phyloP scores from a whole-genome alignment of 1,284 basidiomycete species.

The Hemileia vastatrix region DNA sequence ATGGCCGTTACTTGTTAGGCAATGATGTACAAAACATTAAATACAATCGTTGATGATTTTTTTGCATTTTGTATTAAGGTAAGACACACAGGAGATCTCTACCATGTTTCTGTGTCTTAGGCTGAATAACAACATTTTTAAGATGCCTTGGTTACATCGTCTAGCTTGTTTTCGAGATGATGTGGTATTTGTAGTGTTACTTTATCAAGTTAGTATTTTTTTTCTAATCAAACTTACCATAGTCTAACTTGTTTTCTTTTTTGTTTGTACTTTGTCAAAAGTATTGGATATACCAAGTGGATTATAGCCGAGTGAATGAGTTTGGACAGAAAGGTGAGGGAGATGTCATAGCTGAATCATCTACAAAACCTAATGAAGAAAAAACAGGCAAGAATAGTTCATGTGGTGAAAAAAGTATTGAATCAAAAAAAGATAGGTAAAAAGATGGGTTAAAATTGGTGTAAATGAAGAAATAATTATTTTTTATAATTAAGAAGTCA shows the following conservation, averaged over 20 bases:
- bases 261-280: slow-evolving; percentile 43
- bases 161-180: slow-evolving; percentile 63
- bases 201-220: slow-evolving; percentile 60
- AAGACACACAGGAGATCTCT: too few species aligned
- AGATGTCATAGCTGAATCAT: too few species aligned
- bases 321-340: slow-evolving; percentile 65
- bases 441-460: too few species aligned
- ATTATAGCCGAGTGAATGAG: slow-evolving; percentile 87
- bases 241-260: background rate
- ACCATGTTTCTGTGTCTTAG: too few species aligned
- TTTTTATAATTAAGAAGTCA: too few species aligned
- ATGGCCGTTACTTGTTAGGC: slow-evolving; percentile 46
- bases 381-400: too few species aligned
- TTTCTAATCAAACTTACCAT: slow-evolving; percentile 27
- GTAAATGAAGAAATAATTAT: too few species aligned
- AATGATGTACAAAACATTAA: slow-evolving; percentile 80
- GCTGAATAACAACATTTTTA: too few species aligned
- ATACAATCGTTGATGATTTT: slow-evolving; percentile 68
- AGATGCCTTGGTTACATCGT: slow-evolving; percentile 89
- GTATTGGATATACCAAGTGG: slow-evolving; percentile 92
- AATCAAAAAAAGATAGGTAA: too few species aligned
- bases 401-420: too few species aligned
- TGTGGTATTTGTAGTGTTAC: slow-evolving; percentile 72
- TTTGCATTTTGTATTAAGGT: slow-evolving; percentile 56
- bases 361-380: too few species aligned